Percentiles rank a stretch among this genome's conserved stretches.
Conservation (phyloP, 306 rosid genomes). For the Oxytropis ochrocephala region DNA sequence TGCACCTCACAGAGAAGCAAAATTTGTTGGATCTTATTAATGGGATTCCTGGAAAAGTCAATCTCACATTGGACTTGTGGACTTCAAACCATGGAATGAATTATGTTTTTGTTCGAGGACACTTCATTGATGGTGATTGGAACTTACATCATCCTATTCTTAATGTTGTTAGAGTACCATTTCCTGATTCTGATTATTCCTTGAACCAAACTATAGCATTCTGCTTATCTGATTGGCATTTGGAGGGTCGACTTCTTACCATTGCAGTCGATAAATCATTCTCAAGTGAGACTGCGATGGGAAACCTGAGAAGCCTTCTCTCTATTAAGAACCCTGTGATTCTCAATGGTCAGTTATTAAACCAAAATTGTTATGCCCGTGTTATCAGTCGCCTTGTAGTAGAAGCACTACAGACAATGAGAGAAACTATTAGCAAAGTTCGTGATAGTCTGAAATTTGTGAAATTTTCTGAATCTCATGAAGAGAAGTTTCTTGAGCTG, state of each 20-base stretch:
- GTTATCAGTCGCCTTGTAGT: slow-evolving; percentile 70
- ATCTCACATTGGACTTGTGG: slow-evolving; percentile 77
- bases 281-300: slow-evolving; percentile 47
- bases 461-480: slow-evolving; percentile 52
- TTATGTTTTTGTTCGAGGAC: slow-evolving; percentile 71
- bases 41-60: slow-evolving; percentile 69
- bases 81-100: slow-evolving; percentile 52
- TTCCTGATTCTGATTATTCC: slow-evolving; percentile 53
- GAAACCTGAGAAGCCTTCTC: slow-evolving; percentile 58
- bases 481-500: slow-evolving; percentile 63
- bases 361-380: slow-evolving; percentile 71
- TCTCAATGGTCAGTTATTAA: slow-evolving; percentile 72
- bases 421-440: slow-evolving; percentile 50
- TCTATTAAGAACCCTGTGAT: slow-evolving; percentile 59
- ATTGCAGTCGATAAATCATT: slow-evolving; percentile 61
- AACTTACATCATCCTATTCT: slow-evolving; percentile 65
- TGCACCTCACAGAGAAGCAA: slow-evolving; percentile 60
- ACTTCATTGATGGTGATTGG: slow-evolving; percentile 79
- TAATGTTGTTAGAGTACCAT: slow-evolving; percentile 58
- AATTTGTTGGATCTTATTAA: slow-evolving; percentile 48
- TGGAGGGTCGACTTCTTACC: slow-evolving; percentile 59
- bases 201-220: slow-evolving; percentile 46
- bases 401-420: slow-evolving; percentile 40
- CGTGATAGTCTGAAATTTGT: slow-evolving; percentile 83
- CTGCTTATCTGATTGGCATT: slow-evolving; percentile 77